Base-by-base conservation (phyloP, 2,329 filamentous ascomycete genomes). In the Colletotrichum endophyticum region DNA sequence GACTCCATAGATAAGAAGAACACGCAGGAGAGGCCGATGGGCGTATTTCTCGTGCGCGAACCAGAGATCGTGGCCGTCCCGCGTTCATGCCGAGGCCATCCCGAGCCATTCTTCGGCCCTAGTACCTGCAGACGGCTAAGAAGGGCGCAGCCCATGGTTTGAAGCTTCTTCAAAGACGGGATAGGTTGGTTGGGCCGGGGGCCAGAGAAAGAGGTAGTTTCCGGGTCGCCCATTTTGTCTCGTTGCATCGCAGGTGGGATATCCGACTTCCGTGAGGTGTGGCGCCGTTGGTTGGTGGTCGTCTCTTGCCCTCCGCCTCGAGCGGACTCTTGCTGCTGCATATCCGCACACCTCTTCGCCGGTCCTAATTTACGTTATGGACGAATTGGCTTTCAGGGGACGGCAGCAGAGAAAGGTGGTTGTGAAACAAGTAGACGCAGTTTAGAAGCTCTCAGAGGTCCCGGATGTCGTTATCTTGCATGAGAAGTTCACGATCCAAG, bases 391-490 rank as follows among this genome's bases (percentile, higher is more conserved):
- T 19, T 25, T 6, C 32, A 73, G 12, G 62, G 69, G 39, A 30
- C 8, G 8, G 11, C 57, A 62, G 44, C 30, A 34, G 32, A n/a
- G 36, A 19, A 13, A 59, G 6, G 6, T 49, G 12, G 39, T 49
- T 34, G 13, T n/a, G 70, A 34, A 57, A 63, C 30, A 56, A 30
- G 28, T 16, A 64, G 73, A 59, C 28, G 15, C 39, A 32, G 12
- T 9, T 49, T 53, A 28, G 70, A 67, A 27, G 32, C 62, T 34
- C 30, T 44, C 56, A 76, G 64, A 73, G 57, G 70, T 59, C 68
- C 70, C 16, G 72, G 49, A 64, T 66, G 70, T 57, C 59, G 74
- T 74, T 76, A 76, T 73, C 74, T 73, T 61, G 74, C 74, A 76
- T 73, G 57, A 73, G 30, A 16, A 28, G 25, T 30, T 22, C n/a